phyloP scores from a whole-genome alignment of 352 stramenopile species.

The Phytophthora melonis region DNA sequence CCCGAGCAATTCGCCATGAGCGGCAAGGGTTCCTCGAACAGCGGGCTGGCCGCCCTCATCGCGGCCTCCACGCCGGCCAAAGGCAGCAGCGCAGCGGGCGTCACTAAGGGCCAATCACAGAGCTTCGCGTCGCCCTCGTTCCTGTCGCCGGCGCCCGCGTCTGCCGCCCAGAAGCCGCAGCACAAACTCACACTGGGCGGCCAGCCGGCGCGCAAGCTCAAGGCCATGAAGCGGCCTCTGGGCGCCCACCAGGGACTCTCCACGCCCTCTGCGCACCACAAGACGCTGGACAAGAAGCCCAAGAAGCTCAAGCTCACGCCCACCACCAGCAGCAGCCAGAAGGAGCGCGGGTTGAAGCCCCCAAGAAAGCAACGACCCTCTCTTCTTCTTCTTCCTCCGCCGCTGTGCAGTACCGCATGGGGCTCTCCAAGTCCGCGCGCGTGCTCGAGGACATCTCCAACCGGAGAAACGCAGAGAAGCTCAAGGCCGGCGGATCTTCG shows the following conservation, averaged over 20 bases:
- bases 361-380: constrained; percentile 14
- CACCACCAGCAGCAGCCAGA: neutral
- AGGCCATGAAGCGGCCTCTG: constrained; percentile 48
- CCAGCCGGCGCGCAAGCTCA: constrained; percentile 46
- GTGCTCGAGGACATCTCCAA: constrained; percentile 61
- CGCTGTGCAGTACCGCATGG: neutral
- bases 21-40: neutral
- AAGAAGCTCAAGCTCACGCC: constrained; percentile 44
- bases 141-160: constrained; percentile 46
- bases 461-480: neutral
- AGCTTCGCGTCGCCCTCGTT: constrained; percentile 49
- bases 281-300: constrained; percentile 15
- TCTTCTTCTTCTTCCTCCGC: neutral
- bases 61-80: too few species aligned
- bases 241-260: constrained; percentile 27
- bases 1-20: constrained; percentile 27
- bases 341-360: constrained; percentile 18
- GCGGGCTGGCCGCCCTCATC: too few species aligned
- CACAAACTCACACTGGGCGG: constrained; percentile 52
- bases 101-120: neutral
- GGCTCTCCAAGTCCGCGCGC: constrained; percentile 19
- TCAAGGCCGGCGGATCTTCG: neutral
- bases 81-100: too few species aligned
- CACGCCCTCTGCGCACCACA: constrained; percentile 12
- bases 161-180: constrained; percentile 34